Evolutionary conservation across 805 yeast species (phyloP).

Genomic region (Clavispora santaluciae): DNA sequence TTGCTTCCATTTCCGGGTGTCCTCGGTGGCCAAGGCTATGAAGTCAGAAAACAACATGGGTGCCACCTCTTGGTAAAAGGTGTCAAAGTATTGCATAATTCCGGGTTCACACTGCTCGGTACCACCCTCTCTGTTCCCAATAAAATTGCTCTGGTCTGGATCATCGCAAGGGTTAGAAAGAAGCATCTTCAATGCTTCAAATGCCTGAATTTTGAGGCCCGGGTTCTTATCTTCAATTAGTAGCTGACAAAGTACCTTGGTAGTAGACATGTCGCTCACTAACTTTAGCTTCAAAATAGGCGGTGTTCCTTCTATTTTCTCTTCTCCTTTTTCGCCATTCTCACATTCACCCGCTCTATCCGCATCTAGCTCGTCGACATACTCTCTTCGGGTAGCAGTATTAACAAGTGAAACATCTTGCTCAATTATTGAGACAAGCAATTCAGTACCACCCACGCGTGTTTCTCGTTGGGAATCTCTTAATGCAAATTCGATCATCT

Average conservation of each 20-base stretch:
- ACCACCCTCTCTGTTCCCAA: constrained; percentile 6
- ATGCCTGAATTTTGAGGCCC: constrained; percentile 76
- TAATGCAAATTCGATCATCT: constrained; percentile 68
- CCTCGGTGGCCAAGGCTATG: constrained; percentile 24
- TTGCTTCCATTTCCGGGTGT: background rate
- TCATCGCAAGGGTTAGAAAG: constrained; percentile 46
- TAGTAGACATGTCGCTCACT: constrained; percentile 55
- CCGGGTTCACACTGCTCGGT: constrained; percentile 7
- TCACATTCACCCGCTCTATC: constrained; percentile 9
- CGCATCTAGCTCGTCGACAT: constrained; percentile 27
- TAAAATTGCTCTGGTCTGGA: constrained; percentile 5
- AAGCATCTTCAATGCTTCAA: constrained; percentile 73
- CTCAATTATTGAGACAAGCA: constrained; percentile 75
- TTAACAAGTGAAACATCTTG: constrained; percentile 68
- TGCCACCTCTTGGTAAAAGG: constrained; percentile 63
- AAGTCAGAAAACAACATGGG: constrained; percentile 50
- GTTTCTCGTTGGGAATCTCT: constrained; percentile 43
- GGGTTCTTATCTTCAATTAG: constrained; percentile 58
- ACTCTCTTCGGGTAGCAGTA: constrained; percentile 26
- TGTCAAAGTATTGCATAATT: constrained; percentile 44
- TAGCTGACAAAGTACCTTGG: constrained; percentile 52
- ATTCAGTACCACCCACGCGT: constrained; percentile 72
- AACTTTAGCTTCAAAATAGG: constrained; percentile 26
- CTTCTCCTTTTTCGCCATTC: constrained; percentile 3
- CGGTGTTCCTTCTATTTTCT: constrained; percentile 8